These are phyloP conservation scores for Sarcodon aspratus DNA, from an alignment of 768 basidiomycete species.

Conservation along the genomic window DNA sequence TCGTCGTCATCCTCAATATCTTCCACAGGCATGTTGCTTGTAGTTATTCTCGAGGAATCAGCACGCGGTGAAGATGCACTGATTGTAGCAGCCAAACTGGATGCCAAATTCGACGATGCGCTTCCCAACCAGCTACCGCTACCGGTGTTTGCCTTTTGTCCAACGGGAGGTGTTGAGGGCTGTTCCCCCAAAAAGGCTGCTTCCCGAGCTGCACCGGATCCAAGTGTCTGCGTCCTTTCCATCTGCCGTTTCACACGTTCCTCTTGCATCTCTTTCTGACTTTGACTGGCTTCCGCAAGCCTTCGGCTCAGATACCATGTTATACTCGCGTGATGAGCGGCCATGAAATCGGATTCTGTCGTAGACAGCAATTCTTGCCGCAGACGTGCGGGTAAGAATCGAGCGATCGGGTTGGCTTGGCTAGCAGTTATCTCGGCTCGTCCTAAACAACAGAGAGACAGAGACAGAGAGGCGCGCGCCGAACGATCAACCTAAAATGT, in stretches of 20 bases:
- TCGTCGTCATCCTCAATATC: conserved; percentile 45
- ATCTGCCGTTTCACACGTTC: conserved; percentile 82
- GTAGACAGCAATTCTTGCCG: conserved; percentile 40
- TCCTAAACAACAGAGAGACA: conserved; percentile 27
- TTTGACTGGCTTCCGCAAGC: conserved; percentile 68
- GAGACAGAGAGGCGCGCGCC: too few relatives aligned
- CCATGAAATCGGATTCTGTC: conserved; percentile 57
- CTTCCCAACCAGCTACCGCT: conserved; percentile 51
- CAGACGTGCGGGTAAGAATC: conserved; percentile 64
- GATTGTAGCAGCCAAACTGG: conserved; percentile 35
- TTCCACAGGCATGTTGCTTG: conserved; percentile 28
- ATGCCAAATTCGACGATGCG: conserved; percentile 41
- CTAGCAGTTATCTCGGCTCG: conserved; percentile 57
- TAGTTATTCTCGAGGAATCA: conserved; percentile 1
- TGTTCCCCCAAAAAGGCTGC: conserved; percentile 31
- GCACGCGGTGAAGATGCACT: conserved; percentile 8
- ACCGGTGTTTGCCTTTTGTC: conserved; percentile 8
- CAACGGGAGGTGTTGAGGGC: conserved; percentile 9
- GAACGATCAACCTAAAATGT: conserved; percentile 1
- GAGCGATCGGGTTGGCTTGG: conserved; percentile 51
- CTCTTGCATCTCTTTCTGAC: conserved; percentile 85
- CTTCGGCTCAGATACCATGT: conserved; percentile 84
- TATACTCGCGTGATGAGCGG: conserved; percentile 89
- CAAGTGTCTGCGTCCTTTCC: conserved; percentile 76
- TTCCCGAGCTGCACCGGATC: conserved; percentile 65